Percentiles rank a stretch among this genome's conserved stretches.
Conservation (phyloP, 2,329 filamentous ascomycete species). For the Trichoderma sp. region DNA sequence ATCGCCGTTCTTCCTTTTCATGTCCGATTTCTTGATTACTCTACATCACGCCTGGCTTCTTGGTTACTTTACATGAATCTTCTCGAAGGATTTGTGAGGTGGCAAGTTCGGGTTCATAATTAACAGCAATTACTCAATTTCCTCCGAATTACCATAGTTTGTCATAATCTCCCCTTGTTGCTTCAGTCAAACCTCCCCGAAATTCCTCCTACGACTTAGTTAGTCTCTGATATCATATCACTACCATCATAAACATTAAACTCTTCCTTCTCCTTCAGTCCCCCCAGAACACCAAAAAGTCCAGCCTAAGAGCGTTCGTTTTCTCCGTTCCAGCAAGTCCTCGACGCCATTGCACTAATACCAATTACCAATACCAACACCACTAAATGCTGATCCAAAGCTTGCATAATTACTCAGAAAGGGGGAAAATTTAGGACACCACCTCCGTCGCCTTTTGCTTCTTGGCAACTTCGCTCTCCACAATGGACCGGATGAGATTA, state of each 20-base stretch:
- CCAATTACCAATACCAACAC: background rate
- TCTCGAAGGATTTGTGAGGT: background rate
- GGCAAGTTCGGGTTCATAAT: background rate
- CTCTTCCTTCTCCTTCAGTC: background rate
- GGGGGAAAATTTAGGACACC: no score
- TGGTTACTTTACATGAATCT: background rate
- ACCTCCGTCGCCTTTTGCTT: conserved; percentile 21
- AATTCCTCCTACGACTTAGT: background rate
- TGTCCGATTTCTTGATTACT: background rate
- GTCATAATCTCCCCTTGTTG: no score
- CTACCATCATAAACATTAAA: background rate
- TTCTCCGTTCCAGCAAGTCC: background rate
- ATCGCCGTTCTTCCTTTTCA: background rate
- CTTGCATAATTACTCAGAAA: background rate
- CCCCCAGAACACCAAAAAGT: background rate
- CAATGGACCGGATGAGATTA: conserved; percentile 56
- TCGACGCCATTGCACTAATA: background rate
- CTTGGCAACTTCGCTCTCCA: conserved; percentile 45
- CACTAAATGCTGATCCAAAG: background rate
- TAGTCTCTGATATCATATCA: background rate
- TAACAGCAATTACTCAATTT: background rate
- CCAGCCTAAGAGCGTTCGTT: background rate
- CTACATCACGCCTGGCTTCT: background rate
- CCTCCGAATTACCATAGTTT: background rate
- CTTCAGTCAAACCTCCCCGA: no score